Evolutionary conservation across 768 basidiomycete genomes (phyloP).

Genomic region (Podaxis sp.): DNA sequence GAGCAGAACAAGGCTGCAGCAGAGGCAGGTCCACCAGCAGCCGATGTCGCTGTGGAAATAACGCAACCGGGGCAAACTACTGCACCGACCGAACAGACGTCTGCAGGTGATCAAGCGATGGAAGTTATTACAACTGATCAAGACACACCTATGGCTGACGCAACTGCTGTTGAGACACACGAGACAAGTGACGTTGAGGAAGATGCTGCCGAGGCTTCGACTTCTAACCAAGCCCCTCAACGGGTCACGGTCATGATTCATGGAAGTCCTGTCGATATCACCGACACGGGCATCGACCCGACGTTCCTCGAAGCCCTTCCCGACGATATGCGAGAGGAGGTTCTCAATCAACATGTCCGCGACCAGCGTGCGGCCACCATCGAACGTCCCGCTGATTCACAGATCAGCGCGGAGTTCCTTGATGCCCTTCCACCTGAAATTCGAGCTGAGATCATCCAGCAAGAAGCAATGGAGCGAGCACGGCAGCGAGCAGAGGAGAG

Average conservation of each 20-base stretch:
- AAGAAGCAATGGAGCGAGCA: slow-evolving; percentile 84
- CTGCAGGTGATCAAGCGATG: slow-evolving; percentile 12
- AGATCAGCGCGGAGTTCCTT: slow-evolving; percentile 92
- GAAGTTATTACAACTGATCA: slow-evolving; percentile 11
- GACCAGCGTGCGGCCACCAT: slow-evolving; percentile 80
- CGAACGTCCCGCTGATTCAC: slow-evolving; percentile 74
- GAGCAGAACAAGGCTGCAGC: slow-evolving; percentile 24
- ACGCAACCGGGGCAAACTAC: slow-evolving; percentile 4
- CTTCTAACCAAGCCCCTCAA: slow-evolving; percentile 27
- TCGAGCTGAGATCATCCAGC: slow-evolving; percentile 94
- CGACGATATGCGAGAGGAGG: slow-evolving; percentile 98
- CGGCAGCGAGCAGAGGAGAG: slow-evolving; percentile 38
- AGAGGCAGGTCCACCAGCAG: slow-evolving; percentile 8
- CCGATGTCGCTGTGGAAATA: neutral
- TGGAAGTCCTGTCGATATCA: slow-evolving; percentile 93
- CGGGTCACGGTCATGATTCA: slow-evolving; percentile 89
- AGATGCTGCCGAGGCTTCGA: slow-evolving; percentile 29
- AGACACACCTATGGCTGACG: slow-evolving; percentile 33
- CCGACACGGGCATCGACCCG: slow-evolving; percentile 97
- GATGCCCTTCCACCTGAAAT: slow-evolving; percentile 96
- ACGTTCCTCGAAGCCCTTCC: slow-evolving; percentile 97
- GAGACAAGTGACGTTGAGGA: slow-evolving; percentile 48
- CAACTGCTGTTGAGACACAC: slow-evolving; percentile 12
- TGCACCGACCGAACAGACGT: slow-evolving; percentile 7
- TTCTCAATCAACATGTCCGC: slow-evolving; percentile 93